Evolutionary conservation across 2,329 filamentous ascomycete genomes (phyloP).

Genomic region (Aspergillus fischeri): DNA sequence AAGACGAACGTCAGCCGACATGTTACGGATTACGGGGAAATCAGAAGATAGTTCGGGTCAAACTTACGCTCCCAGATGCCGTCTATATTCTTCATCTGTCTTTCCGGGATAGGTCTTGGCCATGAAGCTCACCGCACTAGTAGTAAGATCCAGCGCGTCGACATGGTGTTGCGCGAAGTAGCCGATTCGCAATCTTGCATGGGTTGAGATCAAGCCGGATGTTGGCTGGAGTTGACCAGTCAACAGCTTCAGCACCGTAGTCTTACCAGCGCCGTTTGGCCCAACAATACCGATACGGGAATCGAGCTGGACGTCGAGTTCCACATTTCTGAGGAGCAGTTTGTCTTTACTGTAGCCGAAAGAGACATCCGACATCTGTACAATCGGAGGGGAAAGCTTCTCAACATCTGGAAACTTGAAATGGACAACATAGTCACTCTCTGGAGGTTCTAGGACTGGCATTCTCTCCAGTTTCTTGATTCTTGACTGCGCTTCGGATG

Average conservation of each 20-base stretch:
- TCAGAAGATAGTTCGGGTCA: not conserved
- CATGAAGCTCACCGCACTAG: constrained; percentile 94
- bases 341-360: constrained; percentile 85
- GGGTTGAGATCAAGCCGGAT: constrained; percentile 77
- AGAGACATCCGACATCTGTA: constrained; percentile 89
- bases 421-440: constrained; percentile 91
- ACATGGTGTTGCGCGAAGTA: constrained; percentile 99
- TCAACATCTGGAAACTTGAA: constrained; percentile 98
- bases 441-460: constrained; percentile 84
- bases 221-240: constrained; percentile 77
- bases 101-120: constrained; percentile 83
- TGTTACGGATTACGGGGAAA: constrained; percentile 1
- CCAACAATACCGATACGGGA: constrained; percentile 99
- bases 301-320: constrained; percentile 95
- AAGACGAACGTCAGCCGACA: not conserved
- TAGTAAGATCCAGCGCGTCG: constrained; percentile 85
- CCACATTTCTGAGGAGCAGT: constrained; percentile 76
- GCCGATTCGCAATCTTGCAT: constrained; percentile 83
- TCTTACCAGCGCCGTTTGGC: constrained; percentile 98
- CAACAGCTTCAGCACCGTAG: constrained; percentile 95
- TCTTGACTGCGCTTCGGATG: constrained; percentile 93
- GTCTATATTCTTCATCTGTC: constrained; percentile 93
- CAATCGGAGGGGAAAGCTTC: constrained; percentile 93
- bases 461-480: constrained; percentile 99
- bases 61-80: constrained; percentile 85